Base-by-base conservation (phyloP, 2,329 filamentous ascomycete genomes). In the Colletotrichum filicis region DNA sequence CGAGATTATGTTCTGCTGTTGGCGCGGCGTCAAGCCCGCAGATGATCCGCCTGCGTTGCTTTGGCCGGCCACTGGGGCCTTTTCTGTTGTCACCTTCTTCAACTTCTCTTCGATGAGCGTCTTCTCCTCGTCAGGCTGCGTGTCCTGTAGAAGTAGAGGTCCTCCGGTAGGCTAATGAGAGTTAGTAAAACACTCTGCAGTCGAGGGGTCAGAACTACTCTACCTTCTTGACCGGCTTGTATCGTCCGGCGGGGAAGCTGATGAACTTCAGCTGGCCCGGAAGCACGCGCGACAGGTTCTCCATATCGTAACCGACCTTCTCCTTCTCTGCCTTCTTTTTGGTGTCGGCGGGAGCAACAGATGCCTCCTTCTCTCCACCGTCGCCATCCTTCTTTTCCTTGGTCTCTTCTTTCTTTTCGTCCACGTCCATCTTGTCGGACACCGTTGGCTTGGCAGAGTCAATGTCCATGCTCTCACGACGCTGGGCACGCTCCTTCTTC, bases 321-420 rank as follows among this genome's bases (percentile, higher is more conserved):
- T 99, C 97, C 87, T 97, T 97, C 84, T 98, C 95, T 0, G 87
- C 86, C 88, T 97, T 97, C 89, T 97, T 98, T 90, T 96, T 98
- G 49, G 87, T 85, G 16, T 92, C 90, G 52, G 86, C 83, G 19
- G 74, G 65, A 1, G 88, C 77, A 14, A 85, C 81, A 1, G 85
- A 83, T 2, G 82, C 79, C 64, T 93, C 91, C 81, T 92, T 92
- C 16, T 89, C 88, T 42, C 26, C 42, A 5, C 53, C 58, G 2
- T 74, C 71, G n/a, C 82, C 83, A 46, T 89, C 88, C 76, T 92
- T 89, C 82, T 93, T 92, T 59, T 92, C 91, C 75, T 89, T 90
- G 42, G 85, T 81, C 69, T 89, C 87, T 70, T 86, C 80, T 77
- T 91, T 91, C 59, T 93, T 92, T 6, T 92, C 91, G 75, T 95